Percentiles rank a stretch among this genome's conserved stretches.
Evolutionary conservation across 148 eudicot species (phyloP).

Genomic region (Hydrangea macrophylla): DNA sequence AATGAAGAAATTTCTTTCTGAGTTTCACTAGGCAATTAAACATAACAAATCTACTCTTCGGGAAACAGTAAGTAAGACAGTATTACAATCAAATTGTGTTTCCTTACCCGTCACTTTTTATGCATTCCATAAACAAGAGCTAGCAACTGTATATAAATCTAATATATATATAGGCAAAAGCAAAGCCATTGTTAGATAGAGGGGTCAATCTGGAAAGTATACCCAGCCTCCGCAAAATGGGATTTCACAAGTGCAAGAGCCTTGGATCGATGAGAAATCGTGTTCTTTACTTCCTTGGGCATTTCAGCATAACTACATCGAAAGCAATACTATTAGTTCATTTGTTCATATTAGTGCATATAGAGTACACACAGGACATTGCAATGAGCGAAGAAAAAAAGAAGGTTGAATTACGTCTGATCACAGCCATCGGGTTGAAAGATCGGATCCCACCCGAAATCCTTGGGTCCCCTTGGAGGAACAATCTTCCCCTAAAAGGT

Average conservation of each 20-base stretch:
- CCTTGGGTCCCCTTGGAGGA: constrained; percentile 82
- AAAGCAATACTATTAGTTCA: constrained; percentile 4
- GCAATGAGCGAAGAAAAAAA: not conserved
- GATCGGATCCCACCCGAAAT: constrained; percentile 96
- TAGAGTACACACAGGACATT: not conserved
- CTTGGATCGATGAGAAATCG: constrained; percentile 80
- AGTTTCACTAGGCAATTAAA: too few species aligned
- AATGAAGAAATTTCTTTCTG: too few species aligned
- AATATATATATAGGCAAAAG: not conserved
- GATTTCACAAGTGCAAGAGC: constrained; percentile 83
- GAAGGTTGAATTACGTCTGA: constrained; percentile 52
- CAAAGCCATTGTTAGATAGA: not conserved
- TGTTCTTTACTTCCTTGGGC: constrained; percentile 92
- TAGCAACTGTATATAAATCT: constrained; percentile 6
- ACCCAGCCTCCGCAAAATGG: constrained; percentile 77
- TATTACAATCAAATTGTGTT: too few species aligned
- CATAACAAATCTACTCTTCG: too few species aligned
- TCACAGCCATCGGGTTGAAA: constrained; percentile 90
- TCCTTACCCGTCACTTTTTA: too few species aligned
- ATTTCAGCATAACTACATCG: constrained; percentile 78
- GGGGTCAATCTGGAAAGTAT: constrained; percentile 43
- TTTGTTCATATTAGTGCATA: not conserved
- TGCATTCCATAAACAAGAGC: not conserved
- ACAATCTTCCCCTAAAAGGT: constrained; percentile 77
- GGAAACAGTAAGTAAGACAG: too few species aligned